These are phyloP conservation scores for Echria macrotheca DNA, from an alignment of 495 filamentous ascomycete genomes.

Conservation along the genomic window DNA sequence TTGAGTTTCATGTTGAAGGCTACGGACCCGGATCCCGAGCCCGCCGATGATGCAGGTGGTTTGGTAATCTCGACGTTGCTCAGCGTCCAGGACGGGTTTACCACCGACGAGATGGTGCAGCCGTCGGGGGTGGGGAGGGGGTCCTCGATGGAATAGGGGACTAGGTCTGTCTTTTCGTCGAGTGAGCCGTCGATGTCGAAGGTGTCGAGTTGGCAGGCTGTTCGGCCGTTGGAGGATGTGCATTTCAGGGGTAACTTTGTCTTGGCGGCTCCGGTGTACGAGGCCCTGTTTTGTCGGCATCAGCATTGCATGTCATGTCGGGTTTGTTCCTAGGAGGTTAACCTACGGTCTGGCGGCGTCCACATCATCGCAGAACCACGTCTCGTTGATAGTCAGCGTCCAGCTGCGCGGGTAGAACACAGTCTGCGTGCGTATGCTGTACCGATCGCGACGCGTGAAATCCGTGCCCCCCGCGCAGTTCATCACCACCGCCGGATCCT, in stretches of 20 bases:
- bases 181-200: conserved; percentile 10
- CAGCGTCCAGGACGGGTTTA: conserved; percentile 21
- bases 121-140: conserved; percentile 18
- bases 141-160: conserved; percentile 25
- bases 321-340: too few relatives aligned
- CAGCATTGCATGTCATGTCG: too few relatives aligned
- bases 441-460: conserved; percentile 1
- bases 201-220: background rate
- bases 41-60: conserved; percentile 7
- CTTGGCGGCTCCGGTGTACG: background rate
- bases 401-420: background rate
- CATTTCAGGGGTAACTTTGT: background rate
- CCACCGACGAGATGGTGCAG: conserved; percentile 27
- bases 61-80: conserved; percentile 19
- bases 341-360: background rate
- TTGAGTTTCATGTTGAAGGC: conserved; percentile 25
- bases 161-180: conserved; percentile 8
- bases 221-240: background rate
- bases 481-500: conserved; percentile 5
- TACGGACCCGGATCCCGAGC: conserved; percentile 4
- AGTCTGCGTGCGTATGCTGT: background rate
- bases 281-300: too few relatives aligned
- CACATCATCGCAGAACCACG: conserved; percentile 3
- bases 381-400: background rate
- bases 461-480: conserved; percentile 9